Conservation (phyloP, 805 yeast genomes). For the Saccharomyces kudriavzevii region DNA sequence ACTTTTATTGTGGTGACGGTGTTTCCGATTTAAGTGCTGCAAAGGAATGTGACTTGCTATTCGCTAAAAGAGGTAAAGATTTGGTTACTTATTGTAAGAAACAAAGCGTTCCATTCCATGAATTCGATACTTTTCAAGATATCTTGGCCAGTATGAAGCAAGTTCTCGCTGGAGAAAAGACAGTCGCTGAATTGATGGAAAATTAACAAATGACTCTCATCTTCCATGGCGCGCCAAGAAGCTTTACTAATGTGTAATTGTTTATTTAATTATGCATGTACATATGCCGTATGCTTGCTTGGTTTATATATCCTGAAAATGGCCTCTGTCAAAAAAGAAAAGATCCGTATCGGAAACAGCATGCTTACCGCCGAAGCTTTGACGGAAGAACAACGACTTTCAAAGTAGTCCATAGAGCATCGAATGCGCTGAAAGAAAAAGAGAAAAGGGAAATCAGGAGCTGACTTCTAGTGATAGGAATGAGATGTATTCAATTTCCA, state of each 20-base stretch:
- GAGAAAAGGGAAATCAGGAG: neutral
- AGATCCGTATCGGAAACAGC: neutral
- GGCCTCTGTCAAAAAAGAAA: neutral
- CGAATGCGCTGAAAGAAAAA: neutral
- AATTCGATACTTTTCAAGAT: slow-evolving; percentile 68
- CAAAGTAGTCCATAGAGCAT: neutral
- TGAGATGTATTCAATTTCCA: neutral
- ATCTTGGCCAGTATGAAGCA: slow-evolving; percentile 55
- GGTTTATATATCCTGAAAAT: neutral
- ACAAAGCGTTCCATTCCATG: slow-evolving; percentile 76
- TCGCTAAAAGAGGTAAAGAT: slow-evolving; percentile 90
- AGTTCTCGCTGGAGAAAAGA: slow-evolving; percentile 36
- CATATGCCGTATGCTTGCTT: neutral
- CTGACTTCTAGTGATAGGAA: neutral
- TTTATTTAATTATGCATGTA: neutral
- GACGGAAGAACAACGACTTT: neutral
- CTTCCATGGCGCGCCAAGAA: neutral
- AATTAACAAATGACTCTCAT: slow-evolving; percentile 8
- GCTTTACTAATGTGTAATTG: neutral
- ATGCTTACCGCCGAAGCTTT: neutral
- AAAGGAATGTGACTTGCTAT: slow-evolving; percentile 83
- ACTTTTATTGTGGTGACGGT: slow-evolving; percentile 96
- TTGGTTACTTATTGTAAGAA: slow-evolving; percentile 74
- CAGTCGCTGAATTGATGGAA: slow-evolving; percentile 28
- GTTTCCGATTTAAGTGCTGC: slow-evolving; percentile 94